Conservation (phyloP, 169 alveolate genomes). For the Hepatocystis sp. region DNA sequence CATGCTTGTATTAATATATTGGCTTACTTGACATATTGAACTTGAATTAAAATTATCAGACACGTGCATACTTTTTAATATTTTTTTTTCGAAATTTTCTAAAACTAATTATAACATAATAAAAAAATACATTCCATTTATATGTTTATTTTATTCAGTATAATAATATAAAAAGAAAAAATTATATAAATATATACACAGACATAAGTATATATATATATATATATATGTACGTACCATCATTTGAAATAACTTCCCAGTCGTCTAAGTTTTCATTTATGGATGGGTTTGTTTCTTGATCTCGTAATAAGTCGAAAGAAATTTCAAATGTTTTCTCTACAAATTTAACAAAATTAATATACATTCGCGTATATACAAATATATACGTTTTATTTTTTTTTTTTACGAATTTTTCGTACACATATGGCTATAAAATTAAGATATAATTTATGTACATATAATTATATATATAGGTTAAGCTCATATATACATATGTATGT, state of each 20-base stretch:
- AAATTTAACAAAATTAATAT: neutral
- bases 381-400: neutral
- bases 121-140: too few relatives aligned
- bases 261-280: conserved; percentile 31
- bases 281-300: conserved; percentile 1
- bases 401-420: neutral
- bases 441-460: neutral
- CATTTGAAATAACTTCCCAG: conserved; percentile 53
- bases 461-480: neutral
- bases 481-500: neutral
- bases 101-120: conserved; percentile 25
- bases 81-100: conserved; percentile 30
- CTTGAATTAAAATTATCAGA: conserved; percentile 16
- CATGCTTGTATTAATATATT: neutral
- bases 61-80: conserved; percentile 49
- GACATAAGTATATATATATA: neutral
- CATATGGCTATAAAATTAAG: neutral
- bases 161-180: neutral
- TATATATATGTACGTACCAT: conserved; percentile 46
- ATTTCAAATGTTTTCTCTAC: conserved; percentile 66
- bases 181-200: neutral
- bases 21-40: conserved; percentile 53
- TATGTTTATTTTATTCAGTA: too few relatives aligned
- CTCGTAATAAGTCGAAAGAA: conserved; percentile 47
- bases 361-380: neutral